Evolutionary conservation across 257 asterid genomes (phyloP), one percentile per base, ranked within the genome.

Genomic region (Leonotis leonurus): DNA sequence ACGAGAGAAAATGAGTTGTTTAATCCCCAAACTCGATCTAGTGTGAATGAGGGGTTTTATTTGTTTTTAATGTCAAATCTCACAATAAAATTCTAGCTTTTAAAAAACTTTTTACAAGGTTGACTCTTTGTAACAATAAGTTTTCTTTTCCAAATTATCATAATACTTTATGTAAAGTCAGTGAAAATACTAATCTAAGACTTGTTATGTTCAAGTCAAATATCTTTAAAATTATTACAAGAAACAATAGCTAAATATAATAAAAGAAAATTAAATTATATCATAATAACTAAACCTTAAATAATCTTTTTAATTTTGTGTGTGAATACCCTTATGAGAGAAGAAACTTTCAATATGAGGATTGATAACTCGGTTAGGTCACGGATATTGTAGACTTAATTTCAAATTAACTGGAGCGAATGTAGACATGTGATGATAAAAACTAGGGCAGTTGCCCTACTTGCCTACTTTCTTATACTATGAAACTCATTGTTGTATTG

Each of bases 121-220:
- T 72, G 73, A 72, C 73, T 51, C 13, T 54, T 53, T 52, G 33
- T 61, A 35, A 45, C 60, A 14, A 60, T 27, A n/a, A n/a, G 25
- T 25, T 52, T 58, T 35, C 33, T 26, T 5, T 25, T 43, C 6
- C 44, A 3, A 17, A 21, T 13, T 22, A 43, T 36, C 46, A 9
- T 35, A 21, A 6, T 39, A 13, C 33, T 27, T 36, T 61, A 58
- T 60, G 44, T 44, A n/a, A 26, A 44, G 32, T 56, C 41, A 24
- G 32, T 61, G 40, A 36, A 44, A 17, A n/a, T 3, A 25, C 10
- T 60, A n/a, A 41, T 40, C 22, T n/a, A 41, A 41, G 13, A 7
- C 14, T 35, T 25, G 3, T 33, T 46, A 40, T 7, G 59, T 53
- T 71, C 32, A 66, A 44, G 69, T 66, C 69, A 60, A 72, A 60